Evolutionary conservation across 345 rosid species (phyloP), one percentile per base, ranked within the genome.

Genomic region (Rubroshorea leprosula): DNA sequence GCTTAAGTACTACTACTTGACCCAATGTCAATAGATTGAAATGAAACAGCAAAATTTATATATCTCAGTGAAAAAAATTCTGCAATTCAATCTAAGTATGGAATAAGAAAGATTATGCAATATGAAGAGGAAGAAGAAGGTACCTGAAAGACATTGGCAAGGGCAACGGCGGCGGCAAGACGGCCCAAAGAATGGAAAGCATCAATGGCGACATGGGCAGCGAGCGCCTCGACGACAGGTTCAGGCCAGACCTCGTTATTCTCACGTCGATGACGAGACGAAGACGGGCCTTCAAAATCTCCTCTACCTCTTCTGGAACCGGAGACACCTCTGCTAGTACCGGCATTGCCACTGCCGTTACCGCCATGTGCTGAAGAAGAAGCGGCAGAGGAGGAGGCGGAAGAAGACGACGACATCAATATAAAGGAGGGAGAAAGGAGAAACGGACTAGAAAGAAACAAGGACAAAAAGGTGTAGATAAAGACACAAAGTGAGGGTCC

Each of bases 221-320:
- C 96, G 17, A 93, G 86, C 35, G 90, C 86, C 68, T 93, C 99
- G 15, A 93, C 68, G 52, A 93, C 84, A 56, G 89, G 97, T 57
- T 87, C 96, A 0, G 97, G 99, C 99, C 99, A 93, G 6, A 80
- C 80, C 17, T 89, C 98, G 67, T 75, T 81, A 43, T 50, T 59
- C 26, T 70, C 75, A 26, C 78, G 82, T 14, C 41, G 41, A 35
- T 73, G 84, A 26, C 83, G 81, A 11, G 80, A 62, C 43, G 81
- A 72, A 0, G 84, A 77, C 2, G 95, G 87, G 5, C 84, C 90
- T 57, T 84, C 95, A 19, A 76, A 80, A 56, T 63, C 82, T 51
- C 74, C 69, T 6, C 62, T 70, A 16, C 68, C 54, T 18, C 72
- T 58, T 54, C 60, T 45, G 23, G 24, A 29, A 29, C 35, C 35